phyloP scores from a whole-genome alignment of 1,284 basidiomycete species.

The Mixia osmundae region DNA sequence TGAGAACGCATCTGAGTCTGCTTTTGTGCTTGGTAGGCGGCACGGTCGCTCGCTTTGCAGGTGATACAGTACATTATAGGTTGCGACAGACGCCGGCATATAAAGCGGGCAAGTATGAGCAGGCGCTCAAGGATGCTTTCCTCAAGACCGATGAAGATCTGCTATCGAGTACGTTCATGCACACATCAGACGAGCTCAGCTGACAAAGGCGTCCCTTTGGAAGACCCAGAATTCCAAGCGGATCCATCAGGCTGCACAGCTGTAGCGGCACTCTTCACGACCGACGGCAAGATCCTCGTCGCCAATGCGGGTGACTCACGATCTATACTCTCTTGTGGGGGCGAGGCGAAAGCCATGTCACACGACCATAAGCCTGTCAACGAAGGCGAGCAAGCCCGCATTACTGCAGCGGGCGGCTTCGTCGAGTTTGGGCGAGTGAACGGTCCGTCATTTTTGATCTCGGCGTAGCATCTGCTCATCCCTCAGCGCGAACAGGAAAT shows the following conservation, averaged over 20 bases:
- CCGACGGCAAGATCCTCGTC: constrained; percentile 49
- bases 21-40: constrained; percentile 33
- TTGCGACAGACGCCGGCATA: constrained; percentile 52
- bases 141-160: constrained; percentile 87
- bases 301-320: constrained; percentile 97
- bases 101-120: constrained; percentile 39
- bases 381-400: constrained; percentile 60
- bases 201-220: constrained; percentile 1
- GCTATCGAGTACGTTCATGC: constrained; percentile 38
- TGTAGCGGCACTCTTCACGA: constrained; percentile 64
- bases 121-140: constrained; percentile 69
- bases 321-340: constrained; percentile 65
- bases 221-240: constrained; percentile 62
- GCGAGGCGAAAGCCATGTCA: constrained; percentile 66
- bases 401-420: constrained; percentile 81
- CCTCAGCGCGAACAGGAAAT: constrained; percentile 38
- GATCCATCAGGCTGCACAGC: constrained; percentile 96
- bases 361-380: constrained; percentile 91
- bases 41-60: constrained; percentile 72
- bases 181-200: constrained; percentile 4
- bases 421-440: constrained; percentile 95
- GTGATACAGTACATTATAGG: constrained; percentile 64
- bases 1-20: background rate
- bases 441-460: constrained; percentile 32
- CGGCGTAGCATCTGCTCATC: background rate